Base-by-base conservation (phyloP, 352 stramenopile species). In the Phytophthora crassamura region DNA sequence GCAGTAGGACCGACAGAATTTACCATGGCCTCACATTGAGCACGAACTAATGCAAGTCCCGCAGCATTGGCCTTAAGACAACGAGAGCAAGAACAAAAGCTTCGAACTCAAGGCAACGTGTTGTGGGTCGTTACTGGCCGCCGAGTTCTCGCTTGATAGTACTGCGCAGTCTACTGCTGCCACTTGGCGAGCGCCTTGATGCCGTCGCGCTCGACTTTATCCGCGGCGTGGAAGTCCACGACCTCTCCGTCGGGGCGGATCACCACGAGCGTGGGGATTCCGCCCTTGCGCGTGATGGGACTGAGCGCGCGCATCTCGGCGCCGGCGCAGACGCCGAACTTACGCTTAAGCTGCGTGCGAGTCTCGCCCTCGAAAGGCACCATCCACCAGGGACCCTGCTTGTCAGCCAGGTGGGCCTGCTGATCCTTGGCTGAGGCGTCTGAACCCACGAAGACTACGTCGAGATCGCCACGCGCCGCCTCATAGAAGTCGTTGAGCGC, bases 391-490 rank as follows among this genome's bases (percentile, higher is more conserved):
- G 70, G 56, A 0, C 86, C 83, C 40, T 94, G 86, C 65, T 93
- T 94, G 58, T 90, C 66, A 33, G 70, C 67, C 15, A 94, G 83
- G 55, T 96, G 79, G 18, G 70, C 77, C 2, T 69, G 18, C 16
- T 96, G 86, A 56, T 90, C 84, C 25, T 64, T 63, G 0, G 69
- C 74, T 10, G 78, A 86, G 36, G 56, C 56, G 61, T 96, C 86
- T 41, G 88, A 96, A 45, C 88, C 66, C 2, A 96, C 77, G 59
- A 96, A 92, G 8, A 96, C 80, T 35, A 96, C 61, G 59, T 94
- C 88, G 32, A 96, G 35, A 34, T 69, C 42, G 16, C 57, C 76
- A 48, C 86, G 78, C 41, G 77, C 76, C 8, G 76, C 47, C 55
- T 76, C 52, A 71, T 93, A 92, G 62, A 92, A 94, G 9, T 48